Evolutionary conservation across 345 rosid genomes (phyloP).

Genomic region (Zanthoxylum bungeanum): DNA sequence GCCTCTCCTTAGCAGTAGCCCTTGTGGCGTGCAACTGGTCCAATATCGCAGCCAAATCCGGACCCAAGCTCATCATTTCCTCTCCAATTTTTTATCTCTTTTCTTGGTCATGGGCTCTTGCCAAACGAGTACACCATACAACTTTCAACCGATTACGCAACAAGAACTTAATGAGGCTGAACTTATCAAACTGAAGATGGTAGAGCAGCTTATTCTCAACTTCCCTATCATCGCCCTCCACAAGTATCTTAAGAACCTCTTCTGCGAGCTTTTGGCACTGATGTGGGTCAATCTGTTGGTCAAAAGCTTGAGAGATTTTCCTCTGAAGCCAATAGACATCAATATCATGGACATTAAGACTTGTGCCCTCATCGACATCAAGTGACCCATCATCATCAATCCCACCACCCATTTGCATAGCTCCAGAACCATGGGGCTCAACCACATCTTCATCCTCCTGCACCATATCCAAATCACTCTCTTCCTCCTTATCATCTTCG

Average conservation of each 20-base stretch:
- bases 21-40: constrained; percentile 95
- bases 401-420: constrained; percentile 89
- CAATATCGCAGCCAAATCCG: constrained; percentile 72
- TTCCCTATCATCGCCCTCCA: constrained; percentile 84
- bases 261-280: constrained; percentile 91
- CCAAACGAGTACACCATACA: constrained; percentile 97
- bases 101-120: constrained; percentile 85
- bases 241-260: constrained; percentile 87
- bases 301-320: constrained; percentile 85
- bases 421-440: constrained; percentile 54
- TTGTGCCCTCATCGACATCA: constrained; percentile 66
- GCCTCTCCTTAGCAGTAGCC: constrained; percentile 83
- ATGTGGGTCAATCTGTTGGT: constrained; percentile 83
- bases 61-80: constrained; percentile 73
- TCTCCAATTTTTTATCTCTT: constrained; percentile 79
- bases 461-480: constrained; percentile 3
- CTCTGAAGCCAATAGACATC: constrained; percentile 99
- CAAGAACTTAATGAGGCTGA: constrained; percentile 70
- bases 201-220: constrained; percentile 66
- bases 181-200: constrained; percentile 66
- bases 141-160: constrained; percentile 72
- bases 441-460: constrained; percentile 20
- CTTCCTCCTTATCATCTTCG: not conserved
- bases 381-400: constrained; percentile 65
- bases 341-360: constrained; percentile 86